Conservation (phyloP, 768 basidiomycete species). For the Leccinum disarticulatum region DNA sequence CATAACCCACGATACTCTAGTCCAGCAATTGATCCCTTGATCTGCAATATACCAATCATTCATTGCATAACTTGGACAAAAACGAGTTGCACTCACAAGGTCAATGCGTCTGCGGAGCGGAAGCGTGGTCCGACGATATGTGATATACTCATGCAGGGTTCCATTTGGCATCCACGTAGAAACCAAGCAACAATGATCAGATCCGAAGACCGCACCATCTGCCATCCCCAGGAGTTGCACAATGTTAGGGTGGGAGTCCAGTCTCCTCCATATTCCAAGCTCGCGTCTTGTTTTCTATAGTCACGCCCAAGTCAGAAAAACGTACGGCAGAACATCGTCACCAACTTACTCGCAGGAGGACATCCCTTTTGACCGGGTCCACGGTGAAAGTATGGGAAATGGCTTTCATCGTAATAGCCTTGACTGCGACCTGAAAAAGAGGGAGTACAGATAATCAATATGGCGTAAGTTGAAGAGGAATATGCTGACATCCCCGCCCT, state of each 20-base stretch:
- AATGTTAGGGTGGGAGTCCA: slow-evolving; percentile 9
- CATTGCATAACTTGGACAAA: background rate
- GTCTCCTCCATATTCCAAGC: slow-evolving; percentile 6
- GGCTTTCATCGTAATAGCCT: background rate
- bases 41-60: background rate
- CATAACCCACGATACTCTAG: slow-evolving; percentile 1
- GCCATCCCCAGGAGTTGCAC: slow-evolving; percentile 8
- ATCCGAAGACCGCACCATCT: background rate
- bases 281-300: slow-evolving; percentile 9
- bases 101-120: background rate
- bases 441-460: background rate
- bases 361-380: too few species aligned
- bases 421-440: slow-evolving; percentile 6
- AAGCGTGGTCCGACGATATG: background rate
- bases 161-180: slow-evolving; percentile 9
- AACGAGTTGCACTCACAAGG: slow-evolving; percentile 1
- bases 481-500: background rate
- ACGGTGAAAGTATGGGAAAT: background rate
- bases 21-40: slow-evolving; percentile 1
- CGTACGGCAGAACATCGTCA: background rate
- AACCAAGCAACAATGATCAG: slow-evolving; percentile 7
- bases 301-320: background rate
- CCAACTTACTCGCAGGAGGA: slow-evolving; percentile 1
- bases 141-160: background rate
- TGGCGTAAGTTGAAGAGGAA: too few species aligned